Conservation (phyloP, 2,329 filamentous ascomycete species). For the Apiospora arundinis region DNA sequence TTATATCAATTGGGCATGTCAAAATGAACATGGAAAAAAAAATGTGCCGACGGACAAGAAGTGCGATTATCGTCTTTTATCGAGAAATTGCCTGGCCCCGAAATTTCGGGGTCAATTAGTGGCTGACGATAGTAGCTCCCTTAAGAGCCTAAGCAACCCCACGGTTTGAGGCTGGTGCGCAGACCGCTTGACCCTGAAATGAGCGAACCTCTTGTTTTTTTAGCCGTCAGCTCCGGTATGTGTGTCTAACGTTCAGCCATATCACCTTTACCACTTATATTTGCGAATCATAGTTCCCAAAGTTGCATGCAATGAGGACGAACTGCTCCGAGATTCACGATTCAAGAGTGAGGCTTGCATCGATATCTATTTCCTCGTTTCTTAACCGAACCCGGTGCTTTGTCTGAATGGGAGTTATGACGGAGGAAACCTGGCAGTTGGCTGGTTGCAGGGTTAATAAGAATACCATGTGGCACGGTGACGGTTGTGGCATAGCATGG, state of each 20-base stretch:
- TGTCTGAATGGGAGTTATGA: neutral
- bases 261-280: neutral
- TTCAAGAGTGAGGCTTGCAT: neutral
- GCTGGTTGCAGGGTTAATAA: neutral
- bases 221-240: neutral
- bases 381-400: neutral
- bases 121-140: neutral
- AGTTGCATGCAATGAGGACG: neutral
- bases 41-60: no score
- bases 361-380: neutral
- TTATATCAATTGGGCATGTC: neutral
- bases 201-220: neutral
- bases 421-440: neutral
- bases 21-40: no score
- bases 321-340: neutral
- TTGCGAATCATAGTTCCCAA: neutral
- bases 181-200: neutral
- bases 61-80: neutral
- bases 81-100: neutral
- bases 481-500: slow-evolving; percentile 6
- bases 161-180: neutral
- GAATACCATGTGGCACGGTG: slow-evolving; percentile 15
- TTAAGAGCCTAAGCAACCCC: neutral
- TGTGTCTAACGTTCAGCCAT: neutral
- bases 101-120: neutral